Base-by-base conservation (phyloP, 495 filamentous ascomycete genomes). In the Alectoria sarmentosa region DNA sequence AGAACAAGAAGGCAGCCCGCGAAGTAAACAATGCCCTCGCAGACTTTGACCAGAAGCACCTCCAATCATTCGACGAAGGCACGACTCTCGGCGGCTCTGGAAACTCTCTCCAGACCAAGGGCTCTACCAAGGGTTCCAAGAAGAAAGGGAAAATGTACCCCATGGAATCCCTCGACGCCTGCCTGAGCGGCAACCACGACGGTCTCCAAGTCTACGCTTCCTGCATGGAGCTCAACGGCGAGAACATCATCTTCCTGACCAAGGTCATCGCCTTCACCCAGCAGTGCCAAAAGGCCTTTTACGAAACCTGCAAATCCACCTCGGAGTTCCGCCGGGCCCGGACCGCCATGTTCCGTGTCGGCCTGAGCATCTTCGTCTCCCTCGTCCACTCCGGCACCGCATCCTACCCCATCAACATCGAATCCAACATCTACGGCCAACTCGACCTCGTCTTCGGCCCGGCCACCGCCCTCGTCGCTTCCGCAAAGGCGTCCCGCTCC, bases 171-270 rank as follows among this genome's bases (percentile, higher is more conserved):
- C 78, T 88, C 10, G 84, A 86, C 62, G 76, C 81, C 64, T 78
- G 80, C 49, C 77, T 88, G 0, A 67, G 74, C 37, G 78, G 76
- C 66, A 83, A 86, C 72, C 78, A 83, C 4, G 74, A 76, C 8
- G 79, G 82, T 1, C 77, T 88, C 0, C 82, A 82, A 36, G 69
- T 80, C 46, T 88, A 86, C 73, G 82, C 85, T 1, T 84, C 85
- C 15, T 76, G 80, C 17, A 74, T 78, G 61, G 85, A 88, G 63
- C 86, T 87, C 70, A 86, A 84, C 23, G 85, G 82, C 28, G 85
- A 87, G 71, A 88, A 87, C 73, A 84, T 88, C 57, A 79, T 82
- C 65, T 88, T 88, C 76, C 77, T 88, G 1, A 83, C 77, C 30
- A 74, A 77, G 59, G 77, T 86, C 30, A 71, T 78, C 30, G 78